Base-by-base conservation (phyloP, 2,329 filamentous ascomycete genomes). In the Grosmannia huntii region DNA sequence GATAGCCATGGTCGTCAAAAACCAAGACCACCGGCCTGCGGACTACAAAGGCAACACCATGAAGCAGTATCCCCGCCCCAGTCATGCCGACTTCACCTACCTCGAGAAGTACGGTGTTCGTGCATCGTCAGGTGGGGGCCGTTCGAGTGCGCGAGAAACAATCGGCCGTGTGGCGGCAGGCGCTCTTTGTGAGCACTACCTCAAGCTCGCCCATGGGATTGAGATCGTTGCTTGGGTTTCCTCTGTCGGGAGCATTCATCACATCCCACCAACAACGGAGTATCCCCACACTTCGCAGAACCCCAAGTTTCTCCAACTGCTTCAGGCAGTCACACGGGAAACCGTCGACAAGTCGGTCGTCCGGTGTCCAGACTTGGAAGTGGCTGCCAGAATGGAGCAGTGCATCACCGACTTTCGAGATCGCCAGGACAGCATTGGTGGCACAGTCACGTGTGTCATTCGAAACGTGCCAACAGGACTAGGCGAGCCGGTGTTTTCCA, bases 41-140 rank as follows among this genome's bases (percentile, higher is more conserved):
- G 94, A 99, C 76, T 97, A 97, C 73, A 88, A 88, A 59, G 82
- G 84, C 73, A 82, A 83, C 69, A 96, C 91, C 33, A 96, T 96
- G 83, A 89, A 97, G 72, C 75, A 84, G 62, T 97, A 87, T 79
- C 94, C 94, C 5, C 82, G 94, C 56, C 94, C 92, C 41, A 90
- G 85, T 69, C 94, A 97, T 73, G 92, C 94, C 60, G 92, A 97
- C 74, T 96, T 87, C 83, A 97, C 94, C 61, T 97, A 97, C 75
- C 79, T 96, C 61, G 89, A 96, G 72, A 97, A 97, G 76, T 99
- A 99, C 71, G 92, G 92, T 59, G 85, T 95, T 65, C 95, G 95
- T 77, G 90, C 94, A 44, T 89, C 84, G 70, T 90, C 85, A 61
- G 92, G 94, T 60, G 92, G 94, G 65, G 92, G 94, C 57, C 82